phyloP scores from a whole-genome alignment of 345 rosid genomes.

The Hibiscus mutabilis region DNA sequence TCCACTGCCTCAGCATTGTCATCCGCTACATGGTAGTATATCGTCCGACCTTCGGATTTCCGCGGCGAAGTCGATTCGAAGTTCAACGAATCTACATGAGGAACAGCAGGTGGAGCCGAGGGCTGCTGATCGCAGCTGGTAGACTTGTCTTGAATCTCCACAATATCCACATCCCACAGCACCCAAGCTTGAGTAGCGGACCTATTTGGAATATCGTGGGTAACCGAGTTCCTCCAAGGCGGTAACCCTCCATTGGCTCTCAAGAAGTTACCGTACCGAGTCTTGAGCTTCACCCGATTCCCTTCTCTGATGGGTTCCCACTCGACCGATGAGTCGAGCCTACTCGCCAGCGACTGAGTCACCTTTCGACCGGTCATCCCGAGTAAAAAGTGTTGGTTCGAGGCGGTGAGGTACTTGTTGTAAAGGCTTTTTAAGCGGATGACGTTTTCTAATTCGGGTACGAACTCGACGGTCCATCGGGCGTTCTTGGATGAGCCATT shows the following conservation, averaged over 20 bases:
- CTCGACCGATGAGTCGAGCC: constrained; percentile 50
- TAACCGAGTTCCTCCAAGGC: constrained; percentile 74
- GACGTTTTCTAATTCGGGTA: constrained; percentile 37
- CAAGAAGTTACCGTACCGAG: constrained; percentile 52
- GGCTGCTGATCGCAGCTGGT: constrained; percentile 16
- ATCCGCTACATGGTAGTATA: constrained; percentile 73
- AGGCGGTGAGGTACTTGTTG: constrained; percentile 77
- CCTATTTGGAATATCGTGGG: constrained; percentile 64
- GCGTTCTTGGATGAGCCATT: constrained; percentile 57
- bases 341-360: constrained; percentile 39
- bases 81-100: constrained; percentile 35
- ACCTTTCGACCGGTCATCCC: constrained; percentile 81
- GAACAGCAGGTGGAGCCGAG: constrained; percentile 10
- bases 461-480: constrained; percentile 63
- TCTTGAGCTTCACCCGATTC: constrained; percentile 42
- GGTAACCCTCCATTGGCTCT: constrained; percentile 71
- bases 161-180: constrained; percentile 65
- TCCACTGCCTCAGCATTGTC: constrained; percentile 48
- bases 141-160: constrained; percentile 40
- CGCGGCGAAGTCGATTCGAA: constrained; percentile 48
- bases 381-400: constrained; percentile 62
- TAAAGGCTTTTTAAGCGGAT: constrained; percentile 64
- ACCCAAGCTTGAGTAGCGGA: constrained; percentile 59
- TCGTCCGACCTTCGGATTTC: constrained; percentile 73
- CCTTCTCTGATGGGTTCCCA: constrained; percentile 82